Evolutionary conservation across 2,329 filamentous ascomycete genomes (phyloP).

Genomic region (Emericellopsis cladophorae): DNA sequence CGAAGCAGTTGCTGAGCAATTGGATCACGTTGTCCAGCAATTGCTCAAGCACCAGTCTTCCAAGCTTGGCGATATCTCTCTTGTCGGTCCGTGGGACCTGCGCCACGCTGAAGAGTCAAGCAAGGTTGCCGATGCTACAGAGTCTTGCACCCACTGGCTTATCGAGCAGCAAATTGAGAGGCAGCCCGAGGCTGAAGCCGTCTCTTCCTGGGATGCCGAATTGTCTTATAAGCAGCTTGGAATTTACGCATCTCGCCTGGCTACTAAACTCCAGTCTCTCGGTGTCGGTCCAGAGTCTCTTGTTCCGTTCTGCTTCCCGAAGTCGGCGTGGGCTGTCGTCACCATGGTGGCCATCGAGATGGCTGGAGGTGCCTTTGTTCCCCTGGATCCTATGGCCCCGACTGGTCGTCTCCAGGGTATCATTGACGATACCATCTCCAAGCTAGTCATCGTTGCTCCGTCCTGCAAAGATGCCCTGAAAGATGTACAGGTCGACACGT

Average conservation of each 20-base stretch:
- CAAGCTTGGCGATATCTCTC: neutral
- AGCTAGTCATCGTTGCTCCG: constrained; percentile 6
- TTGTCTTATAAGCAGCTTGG: constrained; percentile 22
- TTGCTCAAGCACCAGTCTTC: neutral
- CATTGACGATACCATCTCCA: neutral
- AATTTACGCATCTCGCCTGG: neutral
- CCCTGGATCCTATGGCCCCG: constrained; percentile 3
- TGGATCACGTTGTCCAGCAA: neutral
- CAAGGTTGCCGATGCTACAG: neutral
- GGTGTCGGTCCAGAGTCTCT: neutral
- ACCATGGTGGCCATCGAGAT: constrained; percentile 4
- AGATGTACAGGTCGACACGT: constrained; percentile 10
- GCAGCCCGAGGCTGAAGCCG: constrained; percentile 16
- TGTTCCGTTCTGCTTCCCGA: constrained; percentile 4
- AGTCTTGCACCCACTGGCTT: constrained; percentile 1
- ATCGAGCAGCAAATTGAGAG: constrained; percentile 1
- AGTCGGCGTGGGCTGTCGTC: constrained; percentile 3
- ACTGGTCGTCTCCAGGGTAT: neutral
- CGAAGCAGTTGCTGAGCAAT: neutral
- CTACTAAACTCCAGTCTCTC: neutral
- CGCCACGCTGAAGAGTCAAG: constrained; percentile 1
- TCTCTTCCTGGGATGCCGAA: constrained; percentile 28
- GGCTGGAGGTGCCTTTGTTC: constrained; percentile 3
- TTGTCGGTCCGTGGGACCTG: neutral
- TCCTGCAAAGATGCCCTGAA: constrained; percentile 10